These are phyloP conservation scores for Tetracladium maxilliforme DNA, from an alignment of 2,329 filamentous ascomycete species.

Conservation along the genomic window DNA sequence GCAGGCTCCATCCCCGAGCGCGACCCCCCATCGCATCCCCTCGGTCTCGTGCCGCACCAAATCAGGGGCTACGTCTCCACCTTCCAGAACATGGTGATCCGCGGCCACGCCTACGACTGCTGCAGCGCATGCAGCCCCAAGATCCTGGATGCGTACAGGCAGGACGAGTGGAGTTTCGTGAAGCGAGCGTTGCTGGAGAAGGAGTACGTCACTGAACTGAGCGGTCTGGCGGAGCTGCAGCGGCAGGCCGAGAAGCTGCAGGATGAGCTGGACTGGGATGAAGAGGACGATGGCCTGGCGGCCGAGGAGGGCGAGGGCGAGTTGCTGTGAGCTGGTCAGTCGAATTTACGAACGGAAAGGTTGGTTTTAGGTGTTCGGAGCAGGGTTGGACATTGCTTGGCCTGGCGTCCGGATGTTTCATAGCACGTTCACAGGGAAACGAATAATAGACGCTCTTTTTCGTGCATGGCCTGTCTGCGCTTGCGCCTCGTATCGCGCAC, in stretches of 20 bases:
- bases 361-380: too few relatives aligned
- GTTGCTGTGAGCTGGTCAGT: conserved; percentile 26
- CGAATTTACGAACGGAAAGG: too few relatives aligned
- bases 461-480: too few relatives aligned
- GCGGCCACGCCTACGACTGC: conserved; percentile 61
- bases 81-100: conserved; percentile 61
- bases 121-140: conserved; percentile 68
- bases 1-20: conserved; percentile 22
- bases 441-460: too few relatives aligned
- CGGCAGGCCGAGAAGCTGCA: conserved; percentile 33
- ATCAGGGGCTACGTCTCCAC: conserved; percentile 64
- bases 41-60: conserved; percentile 64
- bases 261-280: conserved; percentile 43
- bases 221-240: conserved; percentile 60
- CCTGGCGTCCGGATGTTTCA: too few relatives aligned
- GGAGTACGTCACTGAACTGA: conserved; percentile 66
- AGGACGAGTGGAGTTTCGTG: conserved; percentile 63
- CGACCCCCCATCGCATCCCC: conserved; percentile 41
- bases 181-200: conserved; percentile 59
- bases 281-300: conserved; percentile 27
- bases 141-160: conserved; percentile 52
- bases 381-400: too few relatives aligned
- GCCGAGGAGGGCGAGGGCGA: conserved; percentile 40
- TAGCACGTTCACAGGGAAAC: too few relatives aligned
- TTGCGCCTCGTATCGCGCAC: too few relatives aligned